Percentiles rank a stretch among this genome's conserved stretches.
These are phyloP conservation scores for Solanum megistacrolobum DNA, from an alignment of 257 asterid genomes.

Conservation along the genomic window DNA sequence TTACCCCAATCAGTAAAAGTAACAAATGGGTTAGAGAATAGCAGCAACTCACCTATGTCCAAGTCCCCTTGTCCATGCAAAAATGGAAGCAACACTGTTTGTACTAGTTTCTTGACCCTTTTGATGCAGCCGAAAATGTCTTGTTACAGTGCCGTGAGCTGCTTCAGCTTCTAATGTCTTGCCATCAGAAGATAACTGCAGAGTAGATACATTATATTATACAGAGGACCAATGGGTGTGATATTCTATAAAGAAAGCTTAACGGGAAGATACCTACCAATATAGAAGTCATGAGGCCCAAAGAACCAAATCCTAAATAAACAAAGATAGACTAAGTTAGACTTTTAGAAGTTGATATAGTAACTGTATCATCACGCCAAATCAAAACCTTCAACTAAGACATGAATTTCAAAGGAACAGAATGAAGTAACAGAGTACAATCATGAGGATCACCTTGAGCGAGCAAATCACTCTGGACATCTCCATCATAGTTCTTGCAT, in stretches of 20 bases:
- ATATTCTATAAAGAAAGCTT: not conserved
- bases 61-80: constrained; percentile 92
- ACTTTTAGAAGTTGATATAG: not conserved
- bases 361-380: not conserved
- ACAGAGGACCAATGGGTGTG: not conserved
- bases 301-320: constrained; percentile 80
- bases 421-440: not conserved
- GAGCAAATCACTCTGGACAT: constrained; percentile 90
- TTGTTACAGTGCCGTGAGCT: constrained; percentile 96
- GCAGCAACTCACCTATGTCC: constrained; percentile 53
- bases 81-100: constrained; percentile 87
- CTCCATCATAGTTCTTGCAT: constrained; percentile 95
- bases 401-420: not conserved
- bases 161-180: constrained; percentile 93
- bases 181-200: constrained; percentile 90
- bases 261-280: constrained; percentile 38
- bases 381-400: not conserved
- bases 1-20: constrained; percentile 3
- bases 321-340: not conserved
- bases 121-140: constrained; percentile 78
- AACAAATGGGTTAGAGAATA: not conserved
- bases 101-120: constrained; percentile 97
- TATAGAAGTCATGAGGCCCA: constrained; percentile 90
- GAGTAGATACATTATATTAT: not conserved
- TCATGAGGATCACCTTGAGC: constrained; percentile 64